These are phyloP conservation scores for Boletus pseudopeckii DNA, from an alignment of 768 basidiomycete species.

Conservation along the genomic window DNA sequence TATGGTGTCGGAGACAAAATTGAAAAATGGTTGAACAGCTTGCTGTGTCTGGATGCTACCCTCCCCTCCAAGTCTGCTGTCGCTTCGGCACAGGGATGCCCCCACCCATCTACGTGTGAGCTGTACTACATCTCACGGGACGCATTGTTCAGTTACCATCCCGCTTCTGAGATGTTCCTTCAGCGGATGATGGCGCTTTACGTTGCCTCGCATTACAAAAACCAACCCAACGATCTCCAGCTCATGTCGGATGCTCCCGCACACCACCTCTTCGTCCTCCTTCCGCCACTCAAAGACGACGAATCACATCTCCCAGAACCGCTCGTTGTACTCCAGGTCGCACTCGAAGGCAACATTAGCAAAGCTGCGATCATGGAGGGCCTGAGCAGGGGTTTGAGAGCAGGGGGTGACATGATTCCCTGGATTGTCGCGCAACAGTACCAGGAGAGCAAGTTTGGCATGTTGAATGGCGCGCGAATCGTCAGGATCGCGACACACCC, in stretches of 20 bases:
- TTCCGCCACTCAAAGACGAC: slow-evolving; percentile 89
- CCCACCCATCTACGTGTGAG: slow-evolving; percentile 91
- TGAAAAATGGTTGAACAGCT: slow-evolving; percentile 89
- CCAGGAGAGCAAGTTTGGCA: slow-evolving; percentile 92
- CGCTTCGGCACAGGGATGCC: slow-evolving; percentile 65
- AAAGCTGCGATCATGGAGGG: slow-evolving; percentile 84
- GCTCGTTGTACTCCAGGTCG: slow-evolving; percentile 92
- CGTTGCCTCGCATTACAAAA: slow-evolving; percentile 98
- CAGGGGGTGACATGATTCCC: slow-evolving; percentile 96
- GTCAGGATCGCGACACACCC: slow-evolving; percentile 96
- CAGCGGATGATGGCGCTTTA: slow-evolving; percentile 99
- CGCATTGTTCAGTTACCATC: slow-evolving; percentile 95
- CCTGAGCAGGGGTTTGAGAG: slow-evolving; percentile 74
- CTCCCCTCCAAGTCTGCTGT: slow-evolving; percentile 44
- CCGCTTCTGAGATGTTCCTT: slow-evolving; percentile 94
- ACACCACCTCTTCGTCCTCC: slow-evolving; percentile 92
- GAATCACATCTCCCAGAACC: slow-evolving; percentile 92
- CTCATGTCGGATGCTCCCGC: slow-evolving; percentile 95
- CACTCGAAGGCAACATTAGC: slow-evolving; percentile 90
- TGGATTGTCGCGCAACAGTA: slow-evolving; percentile 95
- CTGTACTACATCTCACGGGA: slow-evolving; percentile 95
- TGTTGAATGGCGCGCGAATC: slow-evolving; percentile 84
- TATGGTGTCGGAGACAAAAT: slow-evolving; percentile 84
- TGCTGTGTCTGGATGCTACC: slow-evolving; percentile 90
- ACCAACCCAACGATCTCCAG: slow-evolving; percentile 98